Evolutionary conservation across 148 eudicot genomes (phyloP).

Genomic region (Tetragonia tetragonoides): DNA sequence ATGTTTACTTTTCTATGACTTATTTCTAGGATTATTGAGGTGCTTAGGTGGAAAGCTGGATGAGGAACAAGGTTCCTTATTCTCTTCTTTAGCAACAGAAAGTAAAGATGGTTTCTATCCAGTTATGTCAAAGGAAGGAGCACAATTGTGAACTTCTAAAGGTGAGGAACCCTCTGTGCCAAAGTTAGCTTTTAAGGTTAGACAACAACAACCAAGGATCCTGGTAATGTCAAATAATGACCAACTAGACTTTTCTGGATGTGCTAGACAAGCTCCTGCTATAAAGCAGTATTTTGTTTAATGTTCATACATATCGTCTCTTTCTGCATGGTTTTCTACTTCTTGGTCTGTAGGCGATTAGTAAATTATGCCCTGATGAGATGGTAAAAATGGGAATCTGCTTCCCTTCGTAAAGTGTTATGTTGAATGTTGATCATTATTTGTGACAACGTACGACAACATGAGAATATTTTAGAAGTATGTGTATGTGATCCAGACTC

Average conservation of each 20-base stretch:
- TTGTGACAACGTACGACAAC: background rate
- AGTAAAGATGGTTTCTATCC: background rate
- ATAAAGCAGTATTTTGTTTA: no score
- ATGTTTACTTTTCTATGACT: background rate
- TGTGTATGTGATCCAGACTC: background rate
- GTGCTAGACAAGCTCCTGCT: background rate
- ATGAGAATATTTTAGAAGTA: background rate
- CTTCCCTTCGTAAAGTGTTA: background rate
- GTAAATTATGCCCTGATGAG: background rate
- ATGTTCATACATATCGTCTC: background rate
- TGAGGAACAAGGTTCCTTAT: background rate
- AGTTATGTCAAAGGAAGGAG: background rate
- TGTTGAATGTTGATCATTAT: background rate
- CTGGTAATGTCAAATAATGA: no score
- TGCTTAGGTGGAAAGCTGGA: background rate
- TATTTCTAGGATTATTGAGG: background rate
- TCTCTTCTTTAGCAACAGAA: background rate
- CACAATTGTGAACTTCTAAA: background rate
- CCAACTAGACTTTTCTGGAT: background rate
- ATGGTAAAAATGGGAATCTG: background rate
- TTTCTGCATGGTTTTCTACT: background rate
- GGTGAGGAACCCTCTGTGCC: background rate
- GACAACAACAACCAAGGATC: no score
- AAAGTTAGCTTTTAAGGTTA: background rate
- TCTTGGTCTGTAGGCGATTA: background rate